phyloP scores from a whole-genome alignment of 129 eudicot genomes.

The Mikania micrantha region DNA sequence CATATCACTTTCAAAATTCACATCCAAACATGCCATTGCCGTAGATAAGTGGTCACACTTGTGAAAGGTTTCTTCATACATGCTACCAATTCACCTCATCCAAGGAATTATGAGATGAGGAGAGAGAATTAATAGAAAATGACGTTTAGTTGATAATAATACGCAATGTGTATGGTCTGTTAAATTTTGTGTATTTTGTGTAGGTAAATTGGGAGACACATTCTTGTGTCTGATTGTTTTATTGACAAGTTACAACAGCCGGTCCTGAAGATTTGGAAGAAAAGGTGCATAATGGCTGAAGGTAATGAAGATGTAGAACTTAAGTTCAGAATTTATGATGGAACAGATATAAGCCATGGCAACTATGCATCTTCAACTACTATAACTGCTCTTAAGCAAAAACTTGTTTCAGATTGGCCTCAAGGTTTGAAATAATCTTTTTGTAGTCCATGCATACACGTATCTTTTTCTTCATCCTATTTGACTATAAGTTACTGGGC shows the following conservation, averaged over 20 bases:
- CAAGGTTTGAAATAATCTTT: constrained; percentile 41
- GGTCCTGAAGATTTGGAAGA: background rate
- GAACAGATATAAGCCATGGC: constrained; percentile 67
- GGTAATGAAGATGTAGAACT: constrained; percentile 56
- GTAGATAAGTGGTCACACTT: background rate
- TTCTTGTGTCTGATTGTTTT: constrained; percentile 19
- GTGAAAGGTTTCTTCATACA: background rate
- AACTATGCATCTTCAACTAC: constrained; percentile 54
- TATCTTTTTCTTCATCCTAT: background rate
- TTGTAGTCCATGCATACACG: background rate
- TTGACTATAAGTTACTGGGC: background rate
- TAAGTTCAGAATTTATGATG: constrained; percentile 71
- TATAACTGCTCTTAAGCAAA: constrained; percentile 60
- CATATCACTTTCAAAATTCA: background rate
- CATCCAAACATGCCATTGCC: background rate
- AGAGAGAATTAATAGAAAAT: constrained; percentile 19
- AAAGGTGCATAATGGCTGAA: constrained; percentile 47
- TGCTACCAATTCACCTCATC: constrained; percentile 13
- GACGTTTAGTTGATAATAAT: constrained; percentile 22
- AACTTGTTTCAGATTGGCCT: constrained; percentile 83
- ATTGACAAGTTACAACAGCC: background rate
- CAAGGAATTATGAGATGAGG: constrained; percentile 19
- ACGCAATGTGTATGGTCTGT: background rate
- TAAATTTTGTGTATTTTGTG: constrained; percentile 15
- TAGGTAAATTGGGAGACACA: constrained; percentile 37